Evolutionary conservation across 176 grass and related monocot genomes (phyloP).

Genomic region (Oryza glaberrima): DNA sequence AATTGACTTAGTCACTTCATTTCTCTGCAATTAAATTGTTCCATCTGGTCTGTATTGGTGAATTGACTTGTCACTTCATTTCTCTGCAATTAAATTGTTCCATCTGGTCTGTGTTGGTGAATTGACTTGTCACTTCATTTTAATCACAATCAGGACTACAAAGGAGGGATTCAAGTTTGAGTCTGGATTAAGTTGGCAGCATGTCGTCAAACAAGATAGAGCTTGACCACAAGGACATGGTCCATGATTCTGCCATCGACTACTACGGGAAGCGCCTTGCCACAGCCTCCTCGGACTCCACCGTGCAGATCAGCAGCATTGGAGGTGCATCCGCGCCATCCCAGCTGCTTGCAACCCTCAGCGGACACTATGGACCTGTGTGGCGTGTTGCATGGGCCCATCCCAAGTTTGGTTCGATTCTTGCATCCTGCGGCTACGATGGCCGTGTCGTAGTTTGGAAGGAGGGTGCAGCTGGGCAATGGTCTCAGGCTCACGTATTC

Average conservation of each 20-base stretch:
- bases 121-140: constrained; percentile 15
- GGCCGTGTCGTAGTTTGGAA: constrained; percentile 84
- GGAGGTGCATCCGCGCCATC: constrained; percentile 47
- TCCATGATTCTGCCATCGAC: constrained; percentile 77
- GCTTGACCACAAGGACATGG: constrained; percentile 70
- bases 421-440: constrained; percentile 84
- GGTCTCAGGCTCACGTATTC: constrained; percentile 71
- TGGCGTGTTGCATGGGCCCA: constrained; percentile 80
- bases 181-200: not conserved
- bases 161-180: not conserved
- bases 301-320: constrained; percentile 58
- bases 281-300: constrained; percentile 73
- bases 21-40: constrained; percentile 7
- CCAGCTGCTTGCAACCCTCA: constrained; percentile 63
- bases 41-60: not conserved
- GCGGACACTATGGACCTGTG: constrained; percentile 69
- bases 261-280: constrained; percentile 87
- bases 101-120: not conserved
- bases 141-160: not conserved
- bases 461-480: constrained; percentile 62
- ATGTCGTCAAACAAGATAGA: constrained; percentile 86
- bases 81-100: not conserved
- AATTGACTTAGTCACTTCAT: not conserved
- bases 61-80: constrained; percentile 5
- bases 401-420: constrained; percentile 71